These are phyloP conservation scores for Aspergillus pseudoterreus DNA, from an alignment of 2,329 filamentous ascomycete genomes.

Conservation along the genomic window DNA sequence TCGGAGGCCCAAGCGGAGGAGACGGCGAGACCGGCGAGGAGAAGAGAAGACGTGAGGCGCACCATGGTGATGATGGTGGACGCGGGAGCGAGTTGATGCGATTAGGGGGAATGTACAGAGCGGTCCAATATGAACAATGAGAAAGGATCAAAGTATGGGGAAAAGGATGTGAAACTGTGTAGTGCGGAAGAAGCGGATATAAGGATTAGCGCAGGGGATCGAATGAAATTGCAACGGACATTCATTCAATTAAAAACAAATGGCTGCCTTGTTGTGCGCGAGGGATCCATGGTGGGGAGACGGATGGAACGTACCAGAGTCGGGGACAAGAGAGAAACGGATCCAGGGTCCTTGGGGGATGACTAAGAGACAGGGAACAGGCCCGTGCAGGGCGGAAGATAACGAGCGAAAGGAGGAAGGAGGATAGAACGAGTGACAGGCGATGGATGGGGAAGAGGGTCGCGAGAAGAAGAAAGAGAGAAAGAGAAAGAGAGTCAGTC, in stretches of 20 bases:
- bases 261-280: not conserved
- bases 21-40: conserved; percentile 33
- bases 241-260: not conserved
- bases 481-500: conserved; percentile 5
- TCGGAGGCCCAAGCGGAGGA: conserved; percentile 25
- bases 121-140: too few relatives aligned
- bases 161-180: conserved; percentile 2
- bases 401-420: not conserved
- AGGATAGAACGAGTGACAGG: not conserved
- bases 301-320: conserved; percentile 3
- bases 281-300: not conserved
- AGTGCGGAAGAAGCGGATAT: not conserved
- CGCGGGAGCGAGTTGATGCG: conserved; percentile 11
- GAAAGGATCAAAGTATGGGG: conserved; percentile 1
- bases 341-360: not conserved
- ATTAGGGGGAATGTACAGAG: too few relatives aligned
- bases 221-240: not conserved
- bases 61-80: conserved; percentile 27
- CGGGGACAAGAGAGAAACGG: not conserved
- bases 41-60: conserved; percentile 29
- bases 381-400: not conserved
- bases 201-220: not conserved
- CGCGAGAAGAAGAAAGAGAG: conserved; percentile 3
- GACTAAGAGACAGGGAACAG: too few relatives aligned
- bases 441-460: conserved; percentile 4